Conservation (phyloP, 1,284 basidiomycete genomes). For the Ceratobasidium sp. region DNA sequence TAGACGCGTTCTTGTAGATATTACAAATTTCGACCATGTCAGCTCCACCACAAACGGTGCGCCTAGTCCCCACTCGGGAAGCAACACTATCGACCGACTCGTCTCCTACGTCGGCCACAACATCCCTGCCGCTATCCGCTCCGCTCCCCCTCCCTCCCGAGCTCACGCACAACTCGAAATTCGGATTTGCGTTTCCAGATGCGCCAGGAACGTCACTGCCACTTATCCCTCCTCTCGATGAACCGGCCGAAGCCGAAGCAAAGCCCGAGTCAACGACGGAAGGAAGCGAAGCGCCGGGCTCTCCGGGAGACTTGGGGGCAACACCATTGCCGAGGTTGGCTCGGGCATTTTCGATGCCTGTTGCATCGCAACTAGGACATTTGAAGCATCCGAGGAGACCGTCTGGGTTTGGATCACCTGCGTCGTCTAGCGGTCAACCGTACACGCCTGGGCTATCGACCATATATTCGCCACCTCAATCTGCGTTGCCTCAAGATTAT, state of each 20-base stretch:
- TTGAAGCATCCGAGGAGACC: slow-evolving; percentile 6
- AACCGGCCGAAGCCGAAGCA: neutral
- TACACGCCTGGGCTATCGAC: slow-evolving; percentile 33
- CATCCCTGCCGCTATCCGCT: slow-evolving; percentile 15
- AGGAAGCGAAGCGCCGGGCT: slow-evolving; percentile 37
- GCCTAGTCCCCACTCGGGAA: too few species aligned
- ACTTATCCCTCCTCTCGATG: neutral
- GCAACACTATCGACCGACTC: slow-evolving; percentile 1
- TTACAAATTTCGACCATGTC: too few species aligned
- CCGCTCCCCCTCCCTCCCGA: slow-evolving; percentile 22
- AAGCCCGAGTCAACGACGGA: neutral
- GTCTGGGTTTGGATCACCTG: slow-evolving; percentile 18
- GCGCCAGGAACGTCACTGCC: slow-evolving; percentile 1
- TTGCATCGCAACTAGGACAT: slow-evolving; percentile 63
- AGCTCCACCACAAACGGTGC: too few species aligned
- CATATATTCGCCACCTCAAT: neutral
- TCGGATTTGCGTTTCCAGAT: slow-evolving; percentile 23
- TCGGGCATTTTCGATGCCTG: slow-evolving; percentile 73
- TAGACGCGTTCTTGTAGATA: too few species aligned
- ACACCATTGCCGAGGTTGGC: slow-evolving; percentile 58
- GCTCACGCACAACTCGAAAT: slow-evolving; percentile 29
- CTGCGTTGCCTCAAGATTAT: neutral
- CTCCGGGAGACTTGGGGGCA: slow-evolving; percentile 36
- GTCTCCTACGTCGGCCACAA: slow-evolving; percentile 21
- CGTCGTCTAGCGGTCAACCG: slow-evolving; percentile 4